These are phyloP conservation scores for Leccinum pachyderme DNA, from an alignment of 1,284 basidiomycete genomes.

Conservation along the genomic window DNA sequence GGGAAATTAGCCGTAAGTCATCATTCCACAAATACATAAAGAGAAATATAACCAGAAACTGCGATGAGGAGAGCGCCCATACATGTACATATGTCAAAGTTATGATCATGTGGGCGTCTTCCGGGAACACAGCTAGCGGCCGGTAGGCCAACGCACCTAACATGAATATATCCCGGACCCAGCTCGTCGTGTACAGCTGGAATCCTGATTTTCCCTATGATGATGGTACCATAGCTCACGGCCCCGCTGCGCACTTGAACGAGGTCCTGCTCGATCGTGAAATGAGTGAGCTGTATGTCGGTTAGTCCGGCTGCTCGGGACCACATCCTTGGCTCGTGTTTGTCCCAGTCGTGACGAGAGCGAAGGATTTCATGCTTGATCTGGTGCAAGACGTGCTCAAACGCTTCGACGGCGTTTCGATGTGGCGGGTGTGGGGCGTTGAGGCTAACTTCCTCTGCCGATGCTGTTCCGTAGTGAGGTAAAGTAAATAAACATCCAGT, in stretches of 20 bases:
- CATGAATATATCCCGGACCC: slow-evolving; percentile 66
- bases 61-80: slow-evolving; percentile 7
- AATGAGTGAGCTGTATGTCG: slow-evolving; percentile 51
- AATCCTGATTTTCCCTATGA: slow-evolving; percentile 73
- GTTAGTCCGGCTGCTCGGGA: slow-evolving; percentile 50
- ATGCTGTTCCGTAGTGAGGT: slow-evolving; percentile 40
- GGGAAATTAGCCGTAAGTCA: slow-evolving; percentile 11
- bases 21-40: slow-evolving; percentile 5
- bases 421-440: slow-evolving; percentile 58
- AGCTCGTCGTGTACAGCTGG: slow-evolving; percentile 61
- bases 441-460: slow-evolving; percentile 52
- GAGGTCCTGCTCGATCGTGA: slow-evolving; percentile 56
- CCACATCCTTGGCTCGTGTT: slow-evolving; percentile 75
- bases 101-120: not conserved
- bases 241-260: slow-evolving; percentile 49
- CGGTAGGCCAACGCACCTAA: slow-evolving; percentile 50
- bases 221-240: slow-evolving; percentile 64
- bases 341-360: slow-evolving; percentile 67
- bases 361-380: slow-evolving; percentile 65
- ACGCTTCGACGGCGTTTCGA: slow-evolving; percentile 60
- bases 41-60: slow-evolving; percentile 9
- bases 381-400: slow-evolving; percentile 46
- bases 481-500: slow-evolving; percentile 17
- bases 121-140: not conserved
- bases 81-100: not conserved